Base-by-base conservation (phyloP, 2,329 filamentous ascomycete species). In the Coleophoma cylindrospora region DNA sequence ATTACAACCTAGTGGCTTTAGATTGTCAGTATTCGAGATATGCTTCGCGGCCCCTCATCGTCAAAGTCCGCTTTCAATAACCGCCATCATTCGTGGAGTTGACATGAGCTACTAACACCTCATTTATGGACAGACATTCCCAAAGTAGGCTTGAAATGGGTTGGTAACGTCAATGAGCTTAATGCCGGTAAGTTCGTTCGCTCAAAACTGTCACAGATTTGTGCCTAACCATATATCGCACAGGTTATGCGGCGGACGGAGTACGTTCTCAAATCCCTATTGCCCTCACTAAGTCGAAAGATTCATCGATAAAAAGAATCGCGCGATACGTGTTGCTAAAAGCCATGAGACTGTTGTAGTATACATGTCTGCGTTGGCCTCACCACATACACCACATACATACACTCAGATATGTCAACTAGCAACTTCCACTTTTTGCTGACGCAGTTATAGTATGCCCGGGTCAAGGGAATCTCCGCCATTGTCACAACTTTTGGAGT, bases 401-500 rank as follows among this genome's bases (percentile, higher is more conserved):
- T 22, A 17, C 19, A 41, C 15, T 6, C 15, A 41, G 9, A 7
- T 27, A 27, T 27, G 6, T 27, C 27, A 27, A 27, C 3, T 27
- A 27, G 27, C 27, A 27, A 27, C 9, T 27, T 27, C 9, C 27
- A 27, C 7, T 27, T 27, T 13, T 12, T 38, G 36, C 36, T 38
- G 15, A 38, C 36, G 11, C 36, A 14, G 9, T 38, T 38, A 17
- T 21, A 44, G 41, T 91, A 91, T 64, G 86, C 86, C 50, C 79
- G 87, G 55, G 77, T 89, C 52, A 86, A 86, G 50, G 83, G 85
- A 40, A 82, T 89, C 34, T 77, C 78, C 4, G 86, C 86, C 32
- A 68, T 91, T 44, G 68, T 91, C 57, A 91, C 87, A 38, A 89
- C 87, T 1, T 90, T 90, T 55, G 87, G 87, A 47, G 86, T 90